phyloP scores from a whole-genome alignment of 129 eudicot species.

The Apium graveolens region DNA sequence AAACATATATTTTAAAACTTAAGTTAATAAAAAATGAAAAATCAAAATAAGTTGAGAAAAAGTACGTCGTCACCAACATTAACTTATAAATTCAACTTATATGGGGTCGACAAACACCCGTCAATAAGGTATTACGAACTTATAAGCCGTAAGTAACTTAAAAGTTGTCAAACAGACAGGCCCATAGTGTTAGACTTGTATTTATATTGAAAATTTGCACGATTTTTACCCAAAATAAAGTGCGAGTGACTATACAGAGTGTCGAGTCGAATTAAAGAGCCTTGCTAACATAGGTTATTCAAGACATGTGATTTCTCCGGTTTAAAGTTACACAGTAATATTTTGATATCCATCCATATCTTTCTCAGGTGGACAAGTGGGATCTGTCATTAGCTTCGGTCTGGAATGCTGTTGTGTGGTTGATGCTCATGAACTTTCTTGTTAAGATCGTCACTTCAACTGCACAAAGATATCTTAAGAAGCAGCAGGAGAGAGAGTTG shows the following conservation, averaged over 20 bases:
- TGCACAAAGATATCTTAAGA: slow-evolving; percentile 68
- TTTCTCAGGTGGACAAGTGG: slow-evolving; percentile 72
- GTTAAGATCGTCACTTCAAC: slow-evolving; percentile 77
- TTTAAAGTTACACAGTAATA: not conserved
- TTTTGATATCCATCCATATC: not conserved
- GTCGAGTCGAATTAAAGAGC: not conserved
- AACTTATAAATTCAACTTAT: no score
- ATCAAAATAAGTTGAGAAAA: no score
- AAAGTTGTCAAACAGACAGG: no score
- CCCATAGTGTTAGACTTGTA: not conserved
- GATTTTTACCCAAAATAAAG: not conserved
- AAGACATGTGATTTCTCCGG: not conserved
- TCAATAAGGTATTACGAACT: no score
- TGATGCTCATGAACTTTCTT: slow-evolving; percentile 76
- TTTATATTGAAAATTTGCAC: not conserved
- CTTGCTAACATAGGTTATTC: not conserved
- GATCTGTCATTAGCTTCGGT: slow-evolving; percentile 63
- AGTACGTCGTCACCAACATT: no score
- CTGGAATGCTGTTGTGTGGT: slow-evolving; percentile 84
- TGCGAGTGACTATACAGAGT: not conserved
- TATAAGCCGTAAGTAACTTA: no score
- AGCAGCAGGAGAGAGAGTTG: slow-evolving; percentile 65
- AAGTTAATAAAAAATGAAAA: no score
- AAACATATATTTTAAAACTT: no score
- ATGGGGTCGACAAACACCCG: no score